Evolutionary conservation across 2,329 filamentous ascomycete species (phyloP).

Genomic region (Alternaria triticimaculans): DNA sequence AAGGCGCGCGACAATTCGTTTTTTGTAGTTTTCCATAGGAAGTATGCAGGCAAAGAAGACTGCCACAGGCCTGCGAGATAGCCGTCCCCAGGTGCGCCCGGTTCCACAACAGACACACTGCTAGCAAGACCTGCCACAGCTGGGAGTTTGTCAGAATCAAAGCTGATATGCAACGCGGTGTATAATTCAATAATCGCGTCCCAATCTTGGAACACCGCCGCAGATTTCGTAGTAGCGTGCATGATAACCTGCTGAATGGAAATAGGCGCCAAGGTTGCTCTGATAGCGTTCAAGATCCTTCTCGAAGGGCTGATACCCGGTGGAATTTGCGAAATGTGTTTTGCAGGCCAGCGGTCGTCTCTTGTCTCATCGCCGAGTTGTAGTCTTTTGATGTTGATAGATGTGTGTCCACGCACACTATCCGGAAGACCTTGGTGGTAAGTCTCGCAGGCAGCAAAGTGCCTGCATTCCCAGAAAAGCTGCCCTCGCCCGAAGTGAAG

Average conservation of each 20-base stretch:
- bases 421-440: conserved; percentile 1
- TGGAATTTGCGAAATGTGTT: background rate
- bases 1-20: background rate
- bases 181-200: conserved; percentile 5
- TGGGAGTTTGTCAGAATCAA: conserved; percentile 3
- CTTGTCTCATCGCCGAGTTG: conserved; percentile 1
- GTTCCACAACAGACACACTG: background rate
- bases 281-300: background rate
- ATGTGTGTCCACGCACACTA: background rate
- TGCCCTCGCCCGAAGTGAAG: conserved; percentile 25
- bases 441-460: conserved; percentile 15
- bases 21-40: conserved; percentile 4
- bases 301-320: too few species aligned
- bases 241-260: background rate
- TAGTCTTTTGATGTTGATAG: conserved; percentile 5
- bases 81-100: background rate
- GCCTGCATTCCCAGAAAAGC: conserved; percentile 30
- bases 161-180: background rate
- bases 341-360: conserved; percentile 4
- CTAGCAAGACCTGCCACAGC: conserved; percentile 13
- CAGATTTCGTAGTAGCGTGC: background rate
- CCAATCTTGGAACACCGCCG: conserved; percentile 4
- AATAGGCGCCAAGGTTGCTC: background rate
- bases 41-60: conserved; percentile 1
- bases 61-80: conserved; percentile 19